Evolutionary conservation across 2,329 filamentous ascomycete genomes (phyloP).

Genomic region (Fusarium nelsonii): DNA sequence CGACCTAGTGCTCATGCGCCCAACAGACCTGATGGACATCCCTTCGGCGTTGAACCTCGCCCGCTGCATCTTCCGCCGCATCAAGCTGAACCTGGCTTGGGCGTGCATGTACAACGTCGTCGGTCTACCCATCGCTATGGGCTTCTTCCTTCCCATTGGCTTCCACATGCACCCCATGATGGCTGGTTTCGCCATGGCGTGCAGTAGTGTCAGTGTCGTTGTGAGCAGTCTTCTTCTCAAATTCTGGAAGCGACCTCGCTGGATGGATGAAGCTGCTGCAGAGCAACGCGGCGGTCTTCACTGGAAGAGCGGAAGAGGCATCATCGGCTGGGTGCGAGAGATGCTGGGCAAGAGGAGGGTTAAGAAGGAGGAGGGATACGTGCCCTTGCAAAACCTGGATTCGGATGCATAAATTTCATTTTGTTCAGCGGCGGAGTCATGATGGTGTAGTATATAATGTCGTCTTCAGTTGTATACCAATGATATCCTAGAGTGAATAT

Average conservation of each 20-base stretch:
- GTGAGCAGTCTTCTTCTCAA: conserved; percentile 85
- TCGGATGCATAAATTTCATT: conserved; percentile 28
- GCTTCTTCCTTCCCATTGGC: conserved; percentile 90
- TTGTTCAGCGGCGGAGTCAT: conserved; percentile 29
- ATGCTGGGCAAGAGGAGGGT: conserved; percentile 53
- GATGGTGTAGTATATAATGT: conserved; percentile 13
- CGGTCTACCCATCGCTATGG: conserved; percentile 96
- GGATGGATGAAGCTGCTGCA: conserved; percentile 82
- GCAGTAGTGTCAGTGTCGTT: conserved; percentile 90
- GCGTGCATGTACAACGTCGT: conserved; percentile 93
- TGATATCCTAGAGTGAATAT: conserved; percentile 25
- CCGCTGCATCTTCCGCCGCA: conserved; percentile 87
- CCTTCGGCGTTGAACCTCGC: conserved; percentile 86
- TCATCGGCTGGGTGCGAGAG: conserved; percentile 60
- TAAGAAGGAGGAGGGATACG: conserved; percentile 68
- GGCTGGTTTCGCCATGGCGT: conserved; percentile 93
- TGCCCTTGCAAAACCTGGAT: conserved; percentile 68
- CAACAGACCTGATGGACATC: conserved; percentile 92
- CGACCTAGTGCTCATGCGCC: conserved; percentile 94
- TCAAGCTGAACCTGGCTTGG: conserved; percentile 94
- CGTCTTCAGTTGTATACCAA: conserved; percentile 11
- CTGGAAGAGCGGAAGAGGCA: conserved; percentile 58
- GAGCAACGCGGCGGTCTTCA: conserved; percentile 66
- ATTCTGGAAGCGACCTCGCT: conserved; percentile 84
- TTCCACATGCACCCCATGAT: conserved; percentile 92